A percentile compares a stretch with the other conserved stretches of the same genome.
Conservation (phyloP, 2,329 filamentous ascomycete genomes). For the Exophiala calicioides region DNA sequence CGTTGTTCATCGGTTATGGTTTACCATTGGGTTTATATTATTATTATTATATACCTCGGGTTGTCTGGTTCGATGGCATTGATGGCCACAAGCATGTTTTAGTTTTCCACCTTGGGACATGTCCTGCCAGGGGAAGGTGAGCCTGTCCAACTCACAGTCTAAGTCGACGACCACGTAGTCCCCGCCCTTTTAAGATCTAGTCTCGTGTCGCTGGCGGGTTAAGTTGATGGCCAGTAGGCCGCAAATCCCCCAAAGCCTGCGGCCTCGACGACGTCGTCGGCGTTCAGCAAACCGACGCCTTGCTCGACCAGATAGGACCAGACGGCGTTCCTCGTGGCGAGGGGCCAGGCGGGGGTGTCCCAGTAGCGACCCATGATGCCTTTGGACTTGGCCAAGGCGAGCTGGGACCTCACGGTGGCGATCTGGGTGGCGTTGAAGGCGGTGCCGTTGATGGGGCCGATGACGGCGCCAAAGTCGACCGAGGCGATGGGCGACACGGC, state of each 20-base stretch:
- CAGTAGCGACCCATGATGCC: conserved; percentile 64
- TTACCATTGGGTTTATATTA: too few relatives aligned
- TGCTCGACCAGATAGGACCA: conserved; percentile 60
- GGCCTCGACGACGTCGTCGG: conserved; percentile 61
- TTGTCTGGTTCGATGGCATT: too few relatives aligned
- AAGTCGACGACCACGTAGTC: too few relatives aligned
- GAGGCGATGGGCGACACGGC: conserved; percentile 57
- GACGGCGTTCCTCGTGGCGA: conserved; percentile 59
- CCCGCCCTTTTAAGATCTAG: neutral
- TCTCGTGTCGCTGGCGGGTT: neutral
- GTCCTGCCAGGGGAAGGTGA: neutral
- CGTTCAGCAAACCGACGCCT: conserved; percentile 64
- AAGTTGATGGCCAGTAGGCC: conserved; percentile 22
- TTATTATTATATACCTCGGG: too few relatives aligned
- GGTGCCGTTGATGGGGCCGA: conserved; percentile 47
- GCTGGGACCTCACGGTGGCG: conserved; percentile 53
- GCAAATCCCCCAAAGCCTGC: conserved; percentile 35
- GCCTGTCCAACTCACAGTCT: too few relatives aligned
- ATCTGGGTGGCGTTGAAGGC: conserved; percentile 50
- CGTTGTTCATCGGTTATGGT: too few relatives aligned
- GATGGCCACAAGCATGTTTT: neutral
- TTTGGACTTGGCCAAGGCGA: conserved; percentile 54
- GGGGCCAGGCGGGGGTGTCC: conserved; percentile 62
- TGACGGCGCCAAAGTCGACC: conserved; percentile 49
- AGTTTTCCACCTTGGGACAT: neutral